phyloP scores from a whole-genome alignment of 1,284 basidiomycete genomes.

The Ustilago vetiveriae region DNA sequence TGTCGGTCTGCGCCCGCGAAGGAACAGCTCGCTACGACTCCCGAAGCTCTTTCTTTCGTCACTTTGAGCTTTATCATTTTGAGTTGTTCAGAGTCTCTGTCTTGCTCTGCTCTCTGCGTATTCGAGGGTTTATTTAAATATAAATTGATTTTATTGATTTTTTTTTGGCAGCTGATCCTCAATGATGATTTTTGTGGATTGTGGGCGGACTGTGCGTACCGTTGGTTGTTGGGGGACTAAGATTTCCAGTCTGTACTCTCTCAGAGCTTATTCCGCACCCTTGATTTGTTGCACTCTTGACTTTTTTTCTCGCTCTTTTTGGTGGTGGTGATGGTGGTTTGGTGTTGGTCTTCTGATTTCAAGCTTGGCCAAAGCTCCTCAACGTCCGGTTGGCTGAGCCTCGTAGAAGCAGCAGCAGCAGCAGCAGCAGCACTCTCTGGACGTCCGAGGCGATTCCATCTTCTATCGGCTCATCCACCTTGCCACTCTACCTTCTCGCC shows the following conservation, averaged over 20 bases:
- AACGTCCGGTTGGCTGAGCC: too few relatives aligned
- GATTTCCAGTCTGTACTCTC: too few relatives aligned
- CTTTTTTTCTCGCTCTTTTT: constrained; percentile 1
- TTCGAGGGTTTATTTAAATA: neutral
- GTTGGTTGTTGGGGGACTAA: too few relatives aligned
- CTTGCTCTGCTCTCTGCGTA: neutral
- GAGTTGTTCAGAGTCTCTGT: neutral
- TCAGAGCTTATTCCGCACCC: neutral
- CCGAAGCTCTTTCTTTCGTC: too few relatives aligned
- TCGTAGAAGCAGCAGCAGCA: too few relatives aligned
- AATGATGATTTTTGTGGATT: too few relatives aligned
- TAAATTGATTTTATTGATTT: neutral
- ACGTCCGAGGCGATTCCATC: too few relatives aligned
- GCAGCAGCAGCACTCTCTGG: too few relatives aligned
- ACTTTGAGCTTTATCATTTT: neutral
- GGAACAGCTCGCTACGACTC: too few relatives aligned
- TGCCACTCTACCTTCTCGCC: constrained; percentile 28
- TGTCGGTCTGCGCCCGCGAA: too few relatives aligned
- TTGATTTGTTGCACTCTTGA: neutral
- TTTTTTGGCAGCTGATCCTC: neutral
- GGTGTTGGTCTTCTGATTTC: constrained; percentile 8
- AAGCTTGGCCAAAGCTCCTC: constrained; percentile 8
- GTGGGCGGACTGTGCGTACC: too few relatives aligned
- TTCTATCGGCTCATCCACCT: constrained; percentile 8
- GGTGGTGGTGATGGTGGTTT: too few relatives aligned